These are phyloP conservation scores for Boletus edulis DNA, from an alignment of 768 basidiomycete genomes.

Conservation along the genomic window DNA sequence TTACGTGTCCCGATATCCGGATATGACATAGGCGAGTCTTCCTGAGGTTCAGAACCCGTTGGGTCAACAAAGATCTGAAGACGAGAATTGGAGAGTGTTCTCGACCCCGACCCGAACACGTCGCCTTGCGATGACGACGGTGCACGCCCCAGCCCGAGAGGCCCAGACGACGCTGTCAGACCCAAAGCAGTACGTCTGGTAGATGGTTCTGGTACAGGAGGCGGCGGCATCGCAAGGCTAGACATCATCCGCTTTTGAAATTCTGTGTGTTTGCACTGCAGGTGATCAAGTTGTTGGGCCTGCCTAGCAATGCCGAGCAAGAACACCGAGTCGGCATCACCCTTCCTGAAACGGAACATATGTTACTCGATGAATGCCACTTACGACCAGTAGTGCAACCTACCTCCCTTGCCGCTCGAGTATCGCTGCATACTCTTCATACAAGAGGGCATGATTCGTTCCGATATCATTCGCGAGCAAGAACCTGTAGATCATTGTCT, in stretches of 20 bases:
- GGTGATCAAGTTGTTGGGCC: slow-evolving; percentile 76
- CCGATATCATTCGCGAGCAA: slow-evolving; percentile 91
- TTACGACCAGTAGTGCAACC: slow-evolving; percentile 30
- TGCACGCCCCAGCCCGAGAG: slow-evolving; percentile 15
- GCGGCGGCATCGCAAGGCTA: slow-evolving; percentile 36
- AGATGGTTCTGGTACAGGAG: slow-evolving; percentile 35
- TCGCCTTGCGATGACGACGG: slow-evolving; percentile 23
- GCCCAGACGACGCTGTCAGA: slow-evolving; percentile 36
- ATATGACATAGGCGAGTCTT: slow-evolving; percentile 50
- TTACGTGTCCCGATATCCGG: slow-evolving; percentile 77
- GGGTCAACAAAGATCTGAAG: slow-evolving; percentile 77
- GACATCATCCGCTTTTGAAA: slow-evolving; percentile 93
- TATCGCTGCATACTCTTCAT: slow-evolving; percentile 88
- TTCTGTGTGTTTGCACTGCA: slow-evolving; percentile 74
- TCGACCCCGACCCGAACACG: slow-evolving; percentile 31
- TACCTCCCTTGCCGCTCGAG: slow-evolving; percentile 83
- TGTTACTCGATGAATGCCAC: slow-evolving; percentile 26
- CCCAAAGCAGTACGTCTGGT: slow-evolving; percentile 46
- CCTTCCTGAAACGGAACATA: slow-evolving; percentile 50
- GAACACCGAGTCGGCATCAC: slow-evolving; percentile 88
- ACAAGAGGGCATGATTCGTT: slow-evolving; percentile 72
- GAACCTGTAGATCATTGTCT: slow-evolving; percentile 86
- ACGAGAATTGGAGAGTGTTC: slow-evolving; percentile 50
- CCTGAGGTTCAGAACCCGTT: slow-evolving; percentile 46
- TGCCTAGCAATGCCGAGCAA: slow-evolving; percentile 83